Base-by-base conservation (phyloP, 805 yeast species). In the Kazachstania martiniae region DNA sequence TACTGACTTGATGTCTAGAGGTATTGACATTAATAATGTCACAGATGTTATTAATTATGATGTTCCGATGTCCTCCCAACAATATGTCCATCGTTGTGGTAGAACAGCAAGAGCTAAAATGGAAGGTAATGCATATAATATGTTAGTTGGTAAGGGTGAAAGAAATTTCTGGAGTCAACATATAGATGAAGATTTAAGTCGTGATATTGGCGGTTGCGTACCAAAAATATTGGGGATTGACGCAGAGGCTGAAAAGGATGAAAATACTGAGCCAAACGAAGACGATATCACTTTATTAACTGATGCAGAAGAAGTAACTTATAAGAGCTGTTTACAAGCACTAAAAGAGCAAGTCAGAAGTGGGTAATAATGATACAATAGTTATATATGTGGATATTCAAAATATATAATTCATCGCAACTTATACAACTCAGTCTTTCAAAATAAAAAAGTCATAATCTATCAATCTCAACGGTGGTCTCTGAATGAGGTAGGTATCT, bases 1-100 rank as follows among this genome's bases (percentile, higher is more conserved):
- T 17, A 91, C 98, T 0, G 99, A 91, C 59, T 65, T 91, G 45
- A 80, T 91, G 55, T 82, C 96, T n/a, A 76, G 99, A 59, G 99
- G 99, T 62, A 71, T 91, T 31, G 95, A 89, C 58, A 68, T 91
- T 28, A 59, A 68, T 12, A 66, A 74, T 3, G 72, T 91, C 30
- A 66, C 72, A 27, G 71, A 74, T 40, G 95, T 91, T 9, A 62
- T 91, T 32, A 91, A 91, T 58, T 91, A 91, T 56, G 97, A 91
- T 51, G 56, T 86, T 34, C 98, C 99, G 15, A 66, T 73, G 17
- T 80, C 95, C 1, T 69, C 87, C 1, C 77, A 93, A 41, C 97
- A 91, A 46, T 91, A 91, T 44, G 85, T 91, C 18, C 99, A 91
- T 58, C 71, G 99, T 48, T 85, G 86, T 25, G 99, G 99, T 25